Percentiles rank a stretch among this genome's conserved stretches.
phyloP scores from a whole-genome alignment of 257 asterid species.

The Solanum habrochaites region DNA sequence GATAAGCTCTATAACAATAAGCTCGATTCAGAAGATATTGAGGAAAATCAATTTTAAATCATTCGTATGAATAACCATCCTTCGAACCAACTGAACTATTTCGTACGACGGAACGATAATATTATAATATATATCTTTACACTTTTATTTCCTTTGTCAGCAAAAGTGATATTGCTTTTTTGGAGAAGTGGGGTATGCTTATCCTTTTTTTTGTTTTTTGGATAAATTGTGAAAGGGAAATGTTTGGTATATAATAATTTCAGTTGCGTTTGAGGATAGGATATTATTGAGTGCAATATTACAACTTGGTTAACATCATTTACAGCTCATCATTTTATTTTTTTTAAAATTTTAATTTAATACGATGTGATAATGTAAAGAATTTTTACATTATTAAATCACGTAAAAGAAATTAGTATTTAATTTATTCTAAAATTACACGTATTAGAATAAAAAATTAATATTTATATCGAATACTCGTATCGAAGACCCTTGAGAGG shows the following conservation, averaged over 20 bases:
- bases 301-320: not conserved
- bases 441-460: not conserved
- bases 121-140: not conserved
- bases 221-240: not conserved
- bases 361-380: not conserved
- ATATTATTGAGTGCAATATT: not conserved
- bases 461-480: not conserved
- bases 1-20: rapidly evolving
- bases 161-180: not conserved
- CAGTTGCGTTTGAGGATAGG: not conserved
- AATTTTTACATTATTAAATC: not conserved
- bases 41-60: rapidly evolving
- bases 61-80: rapidly evolving
- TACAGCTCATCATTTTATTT: not conserved
- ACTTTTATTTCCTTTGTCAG: not conserved
- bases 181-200: not conserved
- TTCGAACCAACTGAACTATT: rapidly evolving
- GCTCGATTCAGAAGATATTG: rapidly evolving
- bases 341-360: not conserved
- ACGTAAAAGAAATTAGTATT: not conserved
- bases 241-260: not conserved
- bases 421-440: not conserved
- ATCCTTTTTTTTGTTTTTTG: not conserved
- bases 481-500: not conserved
- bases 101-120: not conserved